Base-by-base conservation (phyloP, 73 alveolate genomes). In the Paramecium primaurelia region DNA sequence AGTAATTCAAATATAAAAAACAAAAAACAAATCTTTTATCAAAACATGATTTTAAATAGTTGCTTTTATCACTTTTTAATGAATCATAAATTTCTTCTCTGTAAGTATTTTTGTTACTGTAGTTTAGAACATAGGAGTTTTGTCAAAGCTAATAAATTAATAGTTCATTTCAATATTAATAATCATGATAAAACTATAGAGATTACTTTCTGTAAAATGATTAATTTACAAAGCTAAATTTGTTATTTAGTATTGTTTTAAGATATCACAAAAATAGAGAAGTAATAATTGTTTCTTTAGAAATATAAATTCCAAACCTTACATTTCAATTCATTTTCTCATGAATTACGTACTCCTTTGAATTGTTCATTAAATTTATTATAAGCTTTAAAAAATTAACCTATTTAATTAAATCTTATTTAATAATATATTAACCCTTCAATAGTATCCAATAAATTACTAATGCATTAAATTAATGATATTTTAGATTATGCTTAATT, bases 261-360 rank as follows among this genome's bases (percentile, higher is more conserved):
- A 8, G 75, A 80, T 45, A 20, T 45, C 3, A 80, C 59, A 11
- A 77, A 80, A 80, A 6, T 11, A 12, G 91, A 80, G 16, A 42
- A 80, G 2, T 22, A 38, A 36, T 25, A 80, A 26, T 20, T n/a
- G 8, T 80, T 44, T 80, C 34, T 80, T 12, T 80, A 80, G 58
- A 45, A 80, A 80, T 80, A 80, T 18, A 22, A 80, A 47, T 80
- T 80, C 8, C 25, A 80, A 47, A 80, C 91, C 18, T 47, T 80
- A 2, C 58, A 80, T 80, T 89, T 89, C 42, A 83, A 77, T 89
- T 89, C 94, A 16, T 83, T 89, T n/a, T 71, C 92, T 28, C 94
- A 89, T 71, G 94, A 89, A 47, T 73, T 89, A 14, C 42, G 94
- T 44, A 89, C 94, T n/a, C 94, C 94, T 26, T 30, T 89, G 30